Evolutionary conservation across 345 rosid species (phyloP).

Genomic region (Cardamine occulta): DNA sequence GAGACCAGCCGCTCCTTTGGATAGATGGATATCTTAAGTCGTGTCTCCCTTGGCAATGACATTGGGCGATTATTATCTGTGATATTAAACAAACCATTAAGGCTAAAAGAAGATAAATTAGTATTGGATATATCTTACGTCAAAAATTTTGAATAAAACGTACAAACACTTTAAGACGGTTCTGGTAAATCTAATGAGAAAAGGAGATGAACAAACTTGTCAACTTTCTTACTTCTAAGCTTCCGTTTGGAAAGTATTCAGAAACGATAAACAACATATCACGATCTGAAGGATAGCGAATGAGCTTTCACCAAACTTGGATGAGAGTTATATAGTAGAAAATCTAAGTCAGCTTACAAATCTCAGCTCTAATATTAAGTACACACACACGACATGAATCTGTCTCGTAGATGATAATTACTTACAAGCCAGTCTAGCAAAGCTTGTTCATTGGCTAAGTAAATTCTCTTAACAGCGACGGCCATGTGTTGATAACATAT

Average conservation of each 20-base stretch:
- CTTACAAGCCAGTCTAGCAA: slow-evolving; percentile 25
- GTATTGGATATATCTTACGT: too few relatives aligned
- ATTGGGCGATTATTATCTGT: too few relatives aligned
- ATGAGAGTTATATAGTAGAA: slow-evolving; percentile 7
- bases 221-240: neutral
- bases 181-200: too few relatives aligned
- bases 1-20: too few relatives aligned
- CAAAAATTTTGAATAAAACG: slow-evolving; percentile 4
- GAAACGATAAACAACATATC: neutral
- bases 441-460: neutral
- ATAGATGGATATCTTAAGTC: too few relatives aligned
- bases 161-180: too few relatives aligned
- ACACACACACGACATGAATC: neutral
- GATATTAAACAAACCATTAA: too few relatives aligned
- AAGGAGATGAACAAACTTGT: neutral
- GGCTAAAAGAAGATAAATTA: too few relatives aligned
- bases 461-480: neutral
- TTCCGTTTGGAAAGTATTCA: slow-evolving; percentile 12
- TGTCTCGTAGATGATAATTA: neutral
- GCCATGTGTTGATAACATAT: slow-evolving; percentile 8
- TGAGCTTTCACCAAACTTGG: neutral
- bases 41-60: too few relatives aligned
- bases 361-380: neutral
- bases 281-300: slow-evolving; percentile 3
- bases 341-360: neutral